A percentile compares a stretch with the other conserved stretches of the same genome.
phyloP scores from a whole-genome alignment of 352 stramenopile genomes.

The Phytopythium montanum region DNA sequence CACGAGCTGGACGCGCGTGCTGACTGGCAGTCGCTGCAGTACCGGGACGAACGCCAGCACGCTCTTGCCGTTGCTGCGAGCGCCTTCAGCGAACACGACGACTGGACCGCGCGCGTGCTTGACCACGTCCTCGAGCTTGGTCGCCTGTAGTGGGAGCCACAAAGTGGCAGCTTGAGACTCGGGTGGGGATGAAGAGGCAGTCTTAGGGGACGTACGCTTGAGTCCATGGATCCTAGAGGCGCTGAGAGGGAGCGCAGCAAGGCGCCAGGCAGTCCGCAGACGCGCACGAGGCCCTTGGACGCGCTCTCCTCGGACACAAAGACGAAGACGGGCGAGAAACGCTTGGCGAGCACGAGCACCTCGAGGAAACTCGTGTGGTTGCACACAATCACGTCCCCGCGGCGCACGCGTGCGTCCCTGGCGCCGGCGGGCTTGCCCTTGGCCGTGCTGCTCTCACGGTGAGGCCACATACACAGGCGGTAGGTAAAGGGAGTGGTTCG shows the following conservation, averaged over 20 bases:
- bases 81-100: constrained; percentile 76
- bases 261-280: constrained; percentile 62
- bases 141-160: constrained; percentile 12
- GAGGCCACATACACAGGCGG: neutral
- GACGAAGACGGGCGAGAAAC: constrained; percentile 79
- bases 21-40: constrained; percentile 46
- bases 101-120: constrained; percentile 48
- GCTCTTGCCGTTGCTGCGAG: constrained; percentile 73
- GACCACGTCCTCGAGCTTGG: constrained; percentile 75
- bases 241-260: constrained; percentile 52
- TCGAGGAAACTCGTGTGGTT: constrained; percentile 84
- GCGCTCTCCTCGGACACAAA: constrained; percentile 52
- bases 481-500: neutral
- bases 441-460: constrained; percentile 4
- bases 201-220: constrained; percentile 21
- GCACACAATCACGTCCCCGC: constrained; percentile 68
- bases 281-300: constrained; percentile 53
- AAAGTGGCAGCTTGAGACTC: neutral
- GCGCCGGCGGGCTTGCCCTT: constrained; percentile 25
- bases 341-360: constrained; percentile 67
- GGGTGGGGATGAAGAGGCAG: neutral
- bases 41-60: constrained; percentile 69
- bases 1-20: constrained; percentile 60
- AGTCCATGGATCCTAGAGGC: constrained; percentile 32
- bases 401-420: constrained; percentile 28